Evolutionary conservation across 2,329 filamentous ascomycete species (phyloP), one percentile per base, ranked within the genome.

Genomic region (Zasmidium cellare): DNA sequence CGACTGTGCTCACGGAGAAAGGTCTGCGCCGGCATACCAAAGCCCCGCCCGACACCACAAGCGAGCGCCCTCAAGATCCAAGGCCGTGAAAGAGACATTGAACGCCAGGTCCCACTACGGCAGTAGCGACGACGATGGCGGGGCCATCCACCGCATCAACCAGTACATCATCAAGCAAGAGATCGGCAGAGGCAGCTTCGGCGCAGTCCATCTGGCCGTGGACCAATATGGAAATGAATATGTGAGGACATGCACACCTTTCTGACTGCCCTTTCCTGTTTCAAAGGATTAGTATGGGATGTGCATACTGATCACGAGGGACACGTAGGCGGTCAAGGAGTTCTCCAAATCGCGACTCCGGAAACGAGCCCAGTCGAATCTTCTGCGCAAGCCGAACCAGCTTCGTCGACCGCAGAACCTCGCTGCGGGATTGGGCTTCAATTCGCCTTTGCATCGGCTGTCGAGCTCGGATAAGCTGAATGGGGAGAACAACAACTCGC

Each of bases 141-240:
- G 81, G 51, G 87, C 89, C 2, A 87, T 96, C 71, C 91, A 96
- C 71, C 85, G 87, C 57, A 93, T 97, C 77, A 97, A 97, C 74
- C 93, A 97, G 76, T 99, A 97, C 74, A 82, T 89, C 57, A 94
- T 99, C 70, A 87, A 89, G 74, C 89, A 96, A 73, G 93, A 97
- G 79, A 97, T 99, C 68, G 94, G 94, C n/a, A 84, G 92, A 64
- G 94, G 94, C 18, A 97, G 93, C 0, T 99, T 96, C 73, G 94
- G 94, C 7, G 89, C 92, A 11, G 94, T 99, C 14, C 92, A 97
- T 76, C 80, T 93, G 19, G 94, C 92, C 20, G 86, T 86, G 2
- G 93, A 99, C 76, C 92, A 96, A 74, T 94, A 88, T 77, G 93
- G 92, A 45, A 85, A 86, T 52, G 92, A 97, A 90, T 97, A 89